Evolutionary conservation across 2,329 filamentous ascomycete genomes (phyloP).

Genomic region (Beauveria bassiana): DNA sequence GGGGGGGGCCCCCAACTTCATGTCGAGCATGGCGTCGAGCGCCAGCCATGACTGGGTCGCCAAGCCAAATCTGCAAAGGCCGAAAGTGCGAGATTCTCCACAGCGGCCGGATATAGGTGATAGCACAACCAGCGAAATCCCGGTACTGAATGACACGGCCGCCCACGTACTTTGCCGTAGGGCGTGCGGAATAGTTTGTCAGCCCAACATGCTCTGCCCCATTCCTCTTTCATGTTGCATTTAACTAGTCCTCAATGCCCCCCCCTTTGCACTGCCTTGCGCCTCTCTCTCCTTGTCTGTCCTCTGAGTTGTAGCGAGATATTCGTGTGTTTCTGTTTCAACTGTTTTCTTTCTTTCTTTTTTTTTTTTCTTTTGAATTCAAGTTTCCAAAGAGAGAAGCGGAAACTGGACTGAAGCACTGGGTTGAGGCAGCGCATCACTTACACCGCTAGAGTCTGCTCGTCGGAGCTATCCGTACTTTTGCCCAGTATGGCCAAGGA

Average conservation of each 20-base stretch:
- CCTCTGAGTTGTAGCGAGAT: not conserved
- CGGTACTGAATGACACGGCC: not conserved
- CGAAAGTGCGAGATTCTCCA: conserved; percentile 7
- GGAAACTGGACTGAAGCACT: too few species aligned
- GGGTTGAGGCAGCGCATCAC: not conserved
- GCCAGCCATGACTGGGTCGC: not conserved
- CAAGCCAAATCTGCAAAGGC: conserved; percentile 1
- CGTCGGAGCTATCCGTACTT: not conserved
- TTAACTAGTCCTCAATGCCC: not conserved
- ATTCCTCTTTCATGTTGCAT: not conserved
- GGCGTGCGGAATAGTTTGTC: not conserved
- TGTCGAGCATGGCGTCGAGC: not conserved
- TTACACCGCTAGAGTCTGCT: not conserved
- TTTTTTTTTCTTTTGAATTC: too few species aligned
- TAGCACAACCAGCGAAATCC: not conserved
- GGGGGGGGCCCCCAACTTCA: too few species aligned
- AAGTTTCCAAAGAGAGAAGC: too few species aligned
- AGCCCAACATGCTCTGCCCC: not conserved
- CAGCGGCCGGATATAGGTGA: conserved; percentile 5
- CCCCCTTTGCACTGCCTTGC: not conserved
- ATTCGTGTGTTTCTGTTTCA: too few species aligned
- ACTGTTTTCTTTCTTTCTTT: too few species aligned
- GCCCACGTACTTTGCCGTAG: not conserved
- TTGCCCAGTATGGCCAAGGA: not conserved
- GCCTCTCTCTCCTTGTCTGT: not conserved